Conservation (phyloP, 1,284 basidiomycete genomes). For the Kalmanozyma brasiliensis region DNA sequence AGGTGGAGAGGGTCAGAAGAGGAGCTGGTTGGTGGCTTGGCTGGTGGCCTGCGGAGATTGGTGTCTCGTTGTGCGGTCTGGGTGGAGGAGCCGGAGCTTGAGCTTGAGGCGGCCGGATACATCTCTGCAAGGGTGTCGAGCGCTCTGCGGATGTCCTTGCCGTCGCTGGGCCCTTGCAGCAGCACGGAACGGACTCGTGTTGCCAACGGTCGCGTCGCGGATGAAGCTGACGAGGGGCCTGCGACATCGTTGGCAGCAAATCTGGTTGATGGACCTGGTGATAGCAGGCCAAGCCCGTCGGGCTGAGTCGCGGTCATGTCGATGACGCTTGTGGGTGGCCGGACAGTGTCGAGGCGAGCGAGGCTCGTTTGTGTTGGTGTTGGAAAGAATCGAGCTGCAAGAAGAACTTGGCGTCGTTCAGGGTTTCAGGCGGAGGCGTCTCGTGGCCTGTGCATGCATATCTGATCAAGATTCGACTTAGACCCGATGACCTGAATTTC, state of each 20-base stretch:
- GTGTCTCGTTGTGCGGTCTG: not conserved
- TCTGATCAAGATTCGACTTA: conserved; percentile 1
- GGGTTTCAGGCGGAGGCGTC: conserved; percentile 1
- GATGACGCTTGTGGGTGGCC: not conserved
- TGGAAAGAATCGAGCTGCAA: conserved; percentile 1
- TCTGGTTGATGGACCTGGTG: conserved; percentile 12
- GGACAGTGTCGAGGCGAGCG: too few relatives aligned
- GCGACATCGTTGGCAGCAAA: conserved; percentile 4
- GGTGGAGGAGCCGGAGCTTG: not conserved
- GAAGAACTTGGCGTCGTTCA: not conserved
- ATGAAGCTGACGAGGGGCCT: conserved; percentile 5
- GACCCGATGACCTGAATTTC: too few relatives aligned
- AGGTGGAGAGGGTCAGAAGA: not conserved
- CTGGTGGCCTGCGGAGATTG: not conserved
- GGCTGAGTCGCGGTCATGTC: conserved; percentile 18
- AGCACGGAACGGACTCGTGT: conserved; percentile 36
- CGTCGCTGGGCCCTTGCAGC: conserved; percentile 21
- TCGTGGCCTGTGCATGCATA: conserved; percentile 29
- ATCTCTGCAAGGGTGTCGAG: conserved; percentile 38
- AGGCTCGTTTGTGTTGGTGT: too few relatives aligned
- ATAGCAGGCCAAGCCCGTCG: not conserved
- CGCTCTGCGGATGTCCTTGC: conserved; percentile 11
- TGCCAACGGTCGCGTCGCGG: conserved; percentile 21
- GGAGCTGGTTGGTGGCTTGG: not conserved
- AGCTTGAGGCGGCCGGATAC: conserved; percentile 21